Evolutionary conservation across 176 grass and related monocot genomes (phyloP), one percentile per base, ranked within the genome.

Genomic region (Oryza coarctata): DNA sequence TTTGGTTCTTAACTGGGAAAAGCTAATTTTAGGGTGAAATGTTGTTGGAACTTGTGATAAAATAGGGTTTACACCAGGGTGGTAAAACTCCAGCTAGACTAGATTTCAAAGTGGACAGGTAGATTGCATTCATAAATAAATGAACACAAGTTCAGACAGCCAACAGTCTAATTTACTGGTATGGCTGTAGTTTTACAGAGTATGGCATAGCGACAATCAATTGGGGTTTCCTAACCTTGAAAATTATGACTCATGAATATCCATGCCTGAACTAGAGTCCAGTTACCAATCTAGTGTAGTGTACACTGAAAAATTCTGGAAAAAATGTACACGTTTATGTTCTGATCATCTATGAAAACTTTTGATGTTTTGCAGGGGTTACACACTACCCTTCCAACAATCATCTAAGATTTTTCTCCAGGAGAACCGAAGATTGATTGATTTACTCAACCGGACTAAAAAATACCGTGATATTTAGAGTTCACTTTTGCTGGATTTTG

Each of bases 401-500:
- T 49, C 13, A 38, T 76, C 6, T 63, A 76, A 33, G 32, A 33
- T 33, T 33, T 33, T 33, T 47, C 45, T 67, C 62, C 9, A 26
- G 34, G 12, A 68, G 23, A 34, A 55, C 41, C 43, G 43, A 43
- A 30, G 12, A 40, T 25, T 5, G 30, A 26, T 32, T 17, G 6
- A 2, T 33, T 33, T 33, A 33, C 32, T 33, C 3, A 33, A 33
- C 32, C 32, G 32, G 32, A 4, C 32, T 33, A 4, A 1, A 23
- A 14, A 33, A 32, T 32, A 15, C 5, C 52, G 52, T 2, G 9
- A 35, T 71, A 29, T 60, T 93, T 79, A 98, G 44, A 98, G 90
- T 66, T 98, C 95, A 55, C 63, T 86, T 86, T 95, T 93, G 50
- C 78, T 49, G 2, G 83, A 61, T 73, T 89, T 95, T 62, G 84